Percentiles rank a stretch among this genome's conserved stretches.
Conservation (phyloP, 192 early-diverging fungal genomes). For the Podila clonocystis region DNA sequence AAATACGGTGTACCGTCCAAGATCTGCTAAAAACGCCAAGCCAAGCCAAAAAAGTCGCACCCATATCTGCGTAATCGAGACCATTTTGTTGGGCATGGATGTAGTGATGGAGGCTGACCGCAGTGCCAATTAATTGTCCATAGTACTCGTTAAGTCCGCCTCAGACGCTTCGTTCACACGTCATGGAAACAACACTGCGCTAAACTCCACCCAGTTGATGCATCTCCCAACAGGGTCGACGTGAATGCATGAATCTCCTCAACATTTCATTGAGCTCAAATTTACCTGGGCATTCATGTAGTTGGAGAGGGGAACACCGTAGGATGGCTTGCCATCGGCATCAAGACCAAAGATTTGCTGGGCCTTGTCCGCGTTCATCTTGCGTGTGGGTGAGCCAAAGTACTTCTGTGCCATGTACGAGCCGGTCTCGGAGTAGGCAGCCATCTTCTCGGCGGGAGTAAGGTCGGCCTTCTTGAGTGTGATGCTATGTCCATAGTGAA, state of each 20-base stretch:
- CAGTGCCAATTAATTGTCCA: too few relatives aligned
- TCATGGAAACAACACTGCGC: too few relatives aligned
- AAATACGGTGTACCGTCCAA: too few relatives aligned
- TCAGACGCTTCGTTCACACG: too few relatives aligned
- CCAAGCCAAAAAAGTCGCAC: too few relatives aligned
- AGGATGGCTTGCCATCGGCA: constrained; percentile 62
- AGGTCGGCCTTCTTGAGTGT: constrained; percentile 75
- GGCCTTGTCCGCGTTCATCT: constrained; percentile 50
- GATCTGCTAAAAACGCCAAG: too few relatives aligned
- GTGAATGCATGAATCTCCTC: too few relatives aligned
- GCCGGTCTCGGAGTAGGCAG: constrained; percentile 72
- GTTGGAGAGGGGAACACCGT: constrained; percentile 86
- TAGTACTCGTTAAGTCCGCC: too few relatives aligned
- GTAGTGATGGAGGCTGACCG: too few relatives aligned
- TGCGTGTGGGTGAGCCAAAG: constrained; percentile 57
- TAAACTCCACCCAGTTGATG: neutral
- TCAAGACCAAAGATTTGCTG: constrained; percentile 57
- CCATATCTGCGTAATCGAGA: too few relatives aligned
- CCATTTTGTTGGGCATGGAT: too few relatives aligned
- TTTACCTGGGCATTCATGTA: constrained; percentile 91
- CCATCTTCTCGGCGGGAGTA: constrained; percentile 65
- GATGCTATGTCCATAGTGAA: constrained; percentile 47
- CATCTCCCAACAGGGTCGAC: neutral
- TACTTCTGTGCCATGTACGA: constrained; percentile 82
- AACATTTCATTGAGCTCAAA: neutral